Evolutionary conservation across 2,329 filamentous ascomycete species (phyloP).

Genomic region (Xylariaceae sp.): DNA sequence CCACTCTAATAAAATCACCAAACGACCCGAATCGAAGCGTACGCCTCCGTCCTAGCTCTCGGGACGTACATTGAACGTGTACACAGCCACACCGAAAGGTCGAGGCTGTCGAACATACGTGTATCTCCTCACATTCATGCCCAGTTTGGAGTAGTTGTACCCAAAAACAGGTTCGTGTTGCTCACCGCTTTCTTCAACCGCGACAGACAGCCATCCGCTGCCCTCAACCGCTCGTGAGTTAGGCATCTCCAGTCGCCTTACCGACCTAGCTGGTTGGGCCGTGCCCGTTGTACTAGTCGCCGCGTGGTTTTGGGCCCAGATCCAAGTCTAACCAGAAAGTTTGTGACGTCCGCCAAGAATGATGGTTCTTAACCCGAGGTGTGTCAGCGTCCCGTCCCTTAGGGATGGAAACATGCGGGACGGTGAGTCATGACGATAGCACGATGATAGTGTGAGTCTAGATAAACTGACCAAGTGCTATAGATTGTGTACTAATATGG

Average conservation of each 20-base stretch:
- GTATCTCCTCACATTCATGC: slow-evolving; percentile 15
- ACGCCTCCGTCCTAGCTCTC: no score
- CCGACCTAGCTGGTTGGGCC: slow-evolving; percentile 8
- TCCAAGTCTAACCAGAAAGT: slow-evolving; percentile 14
- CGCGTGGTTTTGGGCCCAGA: slow-evolving; percentile 3
- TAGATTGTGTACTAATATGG: slow-evolving; percentile 18
- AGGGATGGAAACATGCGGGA: slow-evolving; percentile 8
- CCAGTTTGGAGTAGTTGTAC: slow-evolving; percentile 11
- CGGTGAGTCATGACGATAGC: slow-evolving; percentile 18
- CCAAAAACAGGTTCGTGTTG: slow-evolving; percentile 3
- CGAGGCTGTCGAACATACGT: slow-evolving; percentile 8
- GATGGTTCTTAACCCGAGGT: background rate
- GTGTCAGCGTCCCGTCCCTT: slow-evolving; percentile 20
- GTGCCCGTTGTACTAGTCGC: slow-evolving; percentile 3
- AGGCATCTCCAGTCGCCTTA: slow-evolving; percentile 1
- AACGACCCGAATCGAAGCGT: background rate
- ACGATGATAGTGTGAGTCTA: slow-evolving; percentile 18
- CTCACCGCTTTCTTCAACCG: slow-evolving; percentile 16
- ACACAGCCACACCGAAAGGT: background rate
- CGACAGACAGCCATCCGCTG: slow-evolving; percentile 14
- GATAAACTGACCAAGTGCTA: slow-evolving; percentile 19
- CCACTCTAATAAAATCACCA: background rate
- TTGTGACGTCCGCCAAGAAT: slow-evolving; percentile 4
- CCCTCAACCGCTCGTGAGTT: slow-evolving; percentile 18
- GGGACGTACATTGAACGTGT: no score